These are phyloP conservation scores for Rickenella mellea DNA, from an alignment of 768 basidiomycete genomes.

Conservation along the genomic window DNA sequence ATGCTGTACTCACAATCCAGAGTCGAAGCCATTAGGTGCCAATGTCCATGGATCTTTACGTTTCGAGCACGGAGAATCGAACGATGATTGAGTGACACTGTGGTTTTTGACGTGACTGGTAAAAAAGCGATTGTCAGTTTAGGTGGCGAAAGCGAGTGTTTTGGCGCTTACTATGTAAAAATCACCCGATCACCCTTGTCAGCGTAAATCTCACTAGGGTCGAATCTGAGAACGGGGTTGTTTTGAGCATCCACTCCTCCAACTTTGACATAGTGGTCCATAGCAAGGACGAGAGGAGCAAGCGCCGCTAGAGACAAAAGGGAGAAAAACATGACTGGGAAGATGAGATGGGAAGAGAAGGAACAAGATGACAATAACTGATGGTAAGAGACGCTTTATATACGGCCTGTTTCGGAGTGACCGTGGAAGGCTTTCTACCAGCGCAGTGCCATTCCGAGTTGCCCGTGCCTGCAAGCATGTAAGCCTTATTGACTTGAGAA, in stretches of 20 bases:
- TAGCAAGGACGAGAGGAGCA: background rate
- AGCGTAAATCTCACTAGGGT: background rate
- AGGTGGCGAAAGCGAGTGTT: background rate
- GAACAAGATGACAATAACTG: background rate
- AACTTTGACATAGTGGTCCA: background rate
- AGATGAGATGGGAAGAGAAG: background rate
- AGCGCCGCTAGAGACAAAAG: background rate
- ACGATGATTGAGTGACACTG: conserved; percentile 19
- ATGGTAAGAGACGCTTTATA: no score
- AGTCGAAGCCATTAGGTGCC: conserved; percentile 16
- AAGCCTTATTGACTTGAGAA: no score
- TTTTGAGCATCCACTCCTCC: background rate
- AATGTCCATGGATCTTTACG: background rate
- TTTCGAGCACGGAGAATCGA: conserved; percentile 16
- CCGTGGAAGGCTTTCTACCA: no score
- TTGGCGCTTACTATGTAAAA: background rate
- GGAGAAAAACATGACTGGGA: background rate
- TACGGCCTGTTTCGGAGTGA: no score
- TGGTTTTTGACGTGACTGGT: conserved; percentile 15
- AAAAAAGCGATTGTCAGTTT: background rate
- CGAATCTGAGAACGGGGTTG: background rate
- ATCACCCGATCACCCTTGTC: background rate
- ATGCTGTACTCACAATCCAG: conserved; percentile 20
- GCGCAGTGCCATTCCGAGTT: no score
- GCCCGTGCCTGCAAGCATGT: no score